These are phyloP conservation scores for Blastobotrys americana DNA, from an alignment of 805 yeast species.

Conservation along the genomic window DNA sequence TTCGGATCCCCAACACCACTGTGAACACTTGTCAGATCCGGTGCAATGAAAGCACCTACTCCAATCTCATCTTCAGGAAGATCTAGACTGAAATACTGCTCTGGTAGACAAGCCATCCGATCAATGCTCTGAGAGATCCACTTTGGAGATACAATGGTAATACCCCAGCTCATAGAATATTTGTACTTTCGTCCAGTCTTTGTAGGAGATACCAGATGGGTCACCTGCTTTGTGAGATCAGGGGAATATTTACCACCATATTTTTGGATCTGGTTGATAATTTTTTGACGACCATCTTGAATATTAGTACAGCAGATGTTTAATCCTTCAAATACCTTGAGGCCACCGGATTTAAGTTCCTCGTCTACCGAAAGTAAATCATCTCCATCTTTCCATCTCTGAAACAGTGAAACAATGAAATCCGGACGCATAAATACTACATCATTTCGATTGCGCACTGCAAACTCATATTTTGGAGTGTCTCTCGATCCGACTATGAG, in stretches of 20 bases:
- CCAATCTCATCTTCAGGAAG: constrained; percentile 30
- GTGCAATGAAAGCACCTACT: constrained; percentile 24
- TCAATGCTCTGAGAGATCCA: constrained; percentile 40
- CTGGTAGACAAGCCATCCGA: constrained; percentile 37
- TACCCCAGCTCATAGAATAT: constrained; percentile 35
- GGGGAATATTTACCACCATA: constrained; percentile 31
- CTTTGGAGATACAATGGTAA: constrained; percentile 37
- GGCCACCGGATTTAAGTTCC: constrained; percentile 20
- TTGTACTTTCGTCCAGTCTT: constrained; percentile 30
- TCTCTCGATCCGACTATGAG: constrained; percentile 46
- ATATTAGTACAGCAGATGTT: constrained; percentile 36
- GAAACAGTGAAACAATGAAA: constrained; percentile 39
- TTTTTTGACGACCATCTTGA: constrained; percentile 20
- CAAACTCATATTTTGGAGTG: constrained; percentile 49
- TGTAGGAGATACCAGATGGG: constrained; percentile 28
- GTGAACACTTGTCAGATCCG: no score
- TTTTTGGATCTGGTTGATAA: constrained; percentile 23
- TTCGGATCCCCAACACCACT: not conserved
- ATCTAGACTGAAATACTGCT: constrained; percentile 30
- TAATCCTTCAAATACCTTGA: constrained; percentile 28
- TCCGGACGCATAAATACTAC: constrained; percentile 47
- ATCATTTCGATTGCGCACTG: constrained; percentile 41
- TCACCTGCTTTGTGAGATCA: constrained; percentile 23
- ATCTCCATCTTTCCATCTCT: constrained; percentile 48
- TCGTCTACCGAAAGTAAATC: constrained; percentile 27